Conservation (phyloP, 1,139 yeast genomes). For the Sugiyamaella pinicola region DNA sequence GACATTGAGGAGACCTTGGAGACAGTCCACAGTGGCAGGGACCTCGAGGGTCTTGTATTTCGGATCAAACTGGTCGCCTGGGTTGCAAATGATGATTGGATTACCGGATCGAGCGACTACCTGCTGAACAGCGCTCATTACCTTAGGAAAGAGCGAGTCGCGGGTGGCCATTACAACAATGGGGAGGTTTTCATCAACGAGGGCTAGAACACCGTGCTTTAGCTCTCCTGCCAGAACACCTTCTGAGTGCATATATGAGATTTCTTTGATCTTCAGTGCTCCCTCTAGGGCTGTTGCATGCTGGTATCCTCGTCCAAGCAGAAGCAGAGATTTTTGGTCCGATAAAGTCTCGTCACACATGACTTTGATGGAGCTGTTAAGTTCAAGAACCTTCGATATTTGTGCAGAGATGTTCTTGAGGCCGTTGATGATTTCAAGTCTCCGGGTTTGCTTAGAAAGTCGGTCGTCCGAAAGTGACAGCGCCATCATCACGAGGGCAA, state of each 20-base stretch:
- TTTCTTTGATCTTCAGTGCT: constrained; percentile 96
- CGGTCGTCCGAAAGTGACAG: constrained; percentile 90
- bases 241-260: constrained; percentile 98
- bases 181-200: constrained; percentile 92
- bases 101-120: constrained; percentile 97
- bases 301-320: constrained; percentile 97
- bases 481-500: constrained; percentile 97
- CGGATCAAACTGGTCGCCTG: constrained; percentile 60
- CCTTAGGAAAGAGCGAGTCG: constrained; percentile 95
- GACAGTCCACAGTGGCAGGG: constrained; percentile 94
- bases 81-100: constrained; percentile 91
- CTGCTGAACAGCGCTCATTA: constrained; percentile 93
- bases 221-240: constrained; percentile 99
- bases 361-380: constrained; percentile 72
- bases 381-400: constrained; percentile 71
- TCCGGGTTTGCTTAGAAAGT: constrained; percentile 73
- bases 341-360: constrained; percentile 74
- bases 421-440: constrained; percentile 83
- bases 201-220: constrained; percentile 97
- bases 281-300: constrained; percentile 98
- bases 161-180: constrained; percentile 96
- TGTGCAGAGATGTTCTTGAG: constrained; percentile 83
- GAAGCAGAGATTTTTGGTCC: constrained; percentile 80
- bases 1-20: constrained; percentile 94
- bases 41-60: constrained; percentile 67